Evolutionary conservation across 1,284 basidiomycete genomes (phyloP), one percentile per base, ranked within the genome.

Genomic region (Moesziomyces globuligerus): DNA sequence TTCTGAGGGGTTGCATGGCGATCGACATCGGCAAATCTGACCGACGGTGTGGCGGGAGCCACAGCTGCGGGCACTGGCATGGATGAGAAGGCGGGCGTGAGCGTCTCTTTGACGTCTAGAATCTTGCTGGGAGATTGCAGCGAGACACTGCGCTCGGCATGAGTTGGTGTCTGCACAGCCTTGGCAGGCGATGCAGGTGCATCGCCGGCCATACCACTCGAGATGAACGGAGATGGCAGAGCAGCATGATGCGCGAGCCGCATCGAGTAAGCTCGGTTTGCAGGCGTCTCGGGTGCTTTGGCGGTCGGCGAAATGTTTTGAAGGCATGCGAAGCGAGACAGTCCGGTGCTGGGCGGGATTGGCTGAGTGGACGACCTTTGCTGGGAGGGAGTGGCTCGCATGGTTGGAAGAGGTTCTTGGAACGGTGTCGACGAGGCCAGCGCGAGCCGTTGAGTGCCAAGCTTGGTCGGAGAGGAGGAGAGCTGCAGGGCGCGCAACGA

Each of bases 291-390:
- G 7, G 47, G 43, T 5, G 37, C 32, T 17, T 28, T 40, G 32
- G 47, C 53, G 47, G 40, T 25, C 3, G 56, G 11, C 4, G 56
- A 42, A 18, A 66, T 21, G n/a, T 55, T 59, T 45, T 66, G 62
- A 28, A 66, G 40, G 41, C 62, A 66, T 34, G 62, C 62, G n/a
- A 66, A 66, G 15, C 62, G 47, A 4, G 62, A 66, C 10, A 66
- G 55, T 24, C 62, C 62, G 2, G 62, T 59, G 56, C 62, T 66
- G 1, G 62, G 62, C 9, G 62, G 62, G 32, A 58, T 26, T 10
- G 20, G 36, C 9, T 17, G 48, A 18, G 46, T 25, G 20, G 40
- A 11, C 7, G 52, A 23, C 23, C 48, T 24, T 13, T 50, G 55
- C 37, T 51, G 48, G 44, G 43, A 50, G 13, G 62, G 62, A 20